phyloP scores from a whole-genome alignment of 176 grass and related monocot genomes.

The Coix lacrymajobi region DNA sequence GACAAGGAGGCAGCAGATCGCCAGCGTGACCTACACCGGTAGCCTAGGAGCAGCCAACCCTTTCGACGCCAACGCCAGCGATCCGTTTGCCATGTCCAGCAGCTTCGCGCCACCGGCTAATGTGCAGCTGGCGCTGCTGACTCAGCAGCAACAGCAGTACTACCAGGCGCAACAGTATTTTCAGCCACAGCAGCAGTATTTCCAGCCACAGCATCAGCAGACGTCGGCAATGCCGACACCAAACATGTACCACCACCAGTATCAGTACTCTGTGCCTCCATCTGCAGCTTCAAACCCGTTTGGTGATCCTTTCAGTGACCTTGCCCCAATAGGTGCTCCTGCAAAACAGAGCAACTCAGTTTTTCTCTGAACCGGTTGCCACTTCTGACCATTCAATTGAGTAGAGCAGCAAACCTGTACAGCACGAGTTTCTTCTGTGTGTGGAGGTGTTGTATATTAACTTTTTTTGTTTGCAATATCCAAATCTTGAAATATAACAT shows the following conservation, averaged over 20 bases:
- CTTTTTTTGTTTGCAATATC: conserved; percentile 34
- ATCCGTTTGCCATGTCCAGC: conserved; percentile 66
- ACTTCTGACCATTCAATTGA: conserved; percentile 22
- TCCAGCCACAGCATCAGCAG: conserved; percentile 24
- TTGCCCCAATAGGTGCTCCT: conserved; percentile 25
- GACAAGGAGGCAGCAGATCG: conserved; percentile 71
- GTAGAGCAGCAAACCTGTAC: conserved; percentile 30
- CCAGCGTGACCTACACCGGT: conserved; percentile 35
- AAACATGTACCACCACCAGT: conserved; percentile 26
- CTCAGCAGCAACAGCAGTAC: conserved; percentile 46
- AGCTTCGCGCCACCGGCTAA: conserved; percentile 50
- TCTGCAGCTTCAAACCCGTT: conserved; percentile 52
- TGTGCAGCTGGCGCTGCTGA: conserved; percentile 63
- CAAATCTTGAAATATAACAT: conserved; percentile 19
- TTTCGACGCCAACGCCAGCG: conserved; percentile 36
- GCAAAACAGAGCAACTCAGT: conserved; percentile 42
- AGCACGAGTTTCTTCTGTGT: neutral
- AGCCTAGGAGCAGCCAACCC: conserved; percentile 48
- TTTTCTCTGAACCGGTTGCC: conserved; percentile 34
- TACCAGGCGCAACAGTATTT: conserved; percentile 11
- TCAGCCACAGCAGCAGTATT: conserved; percentile 34
- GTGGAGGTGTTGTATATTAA: conserved; percentile 27
- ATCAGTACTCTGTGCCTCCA: conserved; percentile 4
- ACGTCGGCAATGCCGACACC: neutral
- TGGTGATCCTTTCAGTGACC: conserved; percentile 53